Evolutionary conservation across 495 filamentous ascomycete species (phyloP).

Genomic region (Stereocaulon alpinum): DNA sequence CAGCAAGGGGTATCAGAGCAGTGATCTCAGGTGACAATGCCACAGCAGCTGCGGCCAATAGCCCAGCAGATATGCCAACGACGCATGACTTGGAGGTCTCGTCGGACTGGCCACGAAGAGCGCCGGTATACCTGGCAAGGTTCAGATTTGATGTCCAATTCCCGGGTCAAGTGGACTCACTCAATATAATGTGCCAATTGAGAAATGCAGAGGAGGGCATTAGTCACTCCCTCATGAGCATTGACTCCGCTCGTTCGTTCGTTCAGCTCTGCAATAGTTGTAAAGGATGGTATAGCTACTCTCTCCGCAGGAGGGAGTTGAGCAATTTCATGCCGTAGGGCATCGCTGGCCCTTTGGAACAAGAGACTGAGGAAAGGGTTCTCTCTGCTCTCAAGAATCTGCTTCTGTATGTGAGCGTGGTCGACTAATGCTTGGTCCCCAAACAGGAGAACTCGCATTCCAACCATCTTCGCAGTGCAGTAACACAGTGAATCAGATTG

Average conservation of each 20-base stretch:
- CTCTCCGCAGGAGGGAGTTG: slow-evolving; percentile 49
- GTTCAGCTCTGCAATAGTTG: slow-evolving; percentile 58
- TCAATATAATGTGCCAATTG: slow-evolving; percentile 69
- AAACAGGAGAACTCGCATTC: slow-evolving; percentile 37
- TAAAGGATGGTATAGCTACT: slow-evolving; percentile 55
- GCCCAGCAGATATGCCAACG: slow-evolving; percentile 61
- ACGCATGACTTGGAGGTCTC: slow-evolving; percentile 37
- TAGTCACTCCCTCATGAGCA: slow-evolving; percentile 55
- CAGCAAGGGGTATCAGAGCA: slow-evolving; percentile 54
- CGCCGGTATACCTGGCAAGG: slow-evolving; percentile 43
- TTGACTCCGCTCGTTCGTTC: slow-evolving; percentile 45
- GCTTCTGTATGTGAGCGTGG: slow-evolving; percentile 49
- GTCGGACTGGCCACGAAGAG: slow-evolving; percentile 36
- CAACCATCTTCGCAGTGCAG: slow-evolving; percentile 2
- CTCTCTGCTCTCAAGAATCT: slow-evolving; percentile 51
- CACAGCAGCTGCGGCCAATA: slow-evolving; percentile 62
- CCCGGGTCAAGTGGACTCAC: slow-evolving; percentile 36
- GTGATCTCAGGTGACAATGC: slow-evolving; percentile 57
- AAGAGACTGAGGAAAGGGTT: slow-evolving; percentile 56
- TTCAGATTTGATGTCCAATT: slow-evolving; percentile 18
- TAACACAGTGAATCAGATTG: neutral
- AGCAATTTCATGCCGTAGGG: slow-evolving; percentile 53
- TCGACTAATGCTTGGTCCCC: slow-evolving; percentile 74
- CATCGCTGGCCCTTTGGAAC: slow-evolving; percentile 50
- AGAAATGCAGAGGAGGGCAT: slow-evolving; percentile 56